These are phyloP conservation scores for Talaromyces wortmannii DNA, from an alignment of 495 filamentous ascomycete genomes.

Conservation along the genomic window DNA sequence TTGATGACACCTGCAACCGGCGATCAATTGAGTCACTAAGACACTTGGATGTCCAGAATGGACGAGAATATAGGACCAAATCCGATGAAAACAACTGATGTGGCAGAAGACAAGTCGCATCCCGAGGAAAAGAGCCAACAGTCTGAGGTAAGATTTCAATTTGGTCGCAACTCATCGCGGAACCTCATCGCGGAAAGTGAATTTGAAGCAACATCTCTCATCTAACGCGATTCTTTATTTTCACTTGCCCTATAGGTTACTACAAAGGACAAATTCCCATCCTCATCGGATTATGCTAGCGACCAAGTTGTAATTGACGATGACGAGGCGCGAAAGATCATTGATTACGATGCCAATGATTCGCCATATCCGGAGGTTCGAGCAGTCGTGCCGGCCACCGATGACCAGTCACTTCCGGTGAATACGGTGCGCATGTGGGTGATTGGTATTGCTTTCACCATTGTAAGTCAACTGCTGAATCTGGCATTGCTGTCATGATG, in stretches of 20 bases:
- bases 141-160: background rate
- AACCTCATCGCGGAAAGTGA: background rate
- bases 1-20: background rate
- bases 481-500: background rate
- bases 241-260: background rate
- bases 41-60: background rate
- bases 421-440: slow-evolving; percentile 70
- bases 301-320: slow-evolving; percentile 24
- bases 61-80: background rate
- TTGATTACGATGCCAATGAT: slow-evolving; percentile 48
- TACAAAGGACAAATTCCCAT: background rate
- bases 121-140: background rate
- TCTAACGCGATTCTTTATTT: background rate
- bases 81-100: background rate
- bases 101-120: background rate
- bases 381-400: slow-evolving; percentile 39
- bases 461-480: slow-evolving; percentile 20
- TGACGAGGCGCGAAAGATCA: slow-evolving; percentile 26
- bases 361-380: slow-evolving; percentile 65
- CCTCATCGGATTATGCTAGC: background rate
- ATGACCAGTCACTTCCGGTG: slow-evolving; percentile 58
- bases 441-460: slow-evolving; percentile 60
- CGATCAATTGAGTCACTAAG: background rate
- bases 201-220: background rate
- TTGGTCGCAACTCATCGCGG: background rate